Percentiles rank a stretch among this genome's conserved stretches.
phyloP scores from a whole-genome alignment of 1,284 basidiomycete genomes.

The Porodaedalea pini region DNA sequence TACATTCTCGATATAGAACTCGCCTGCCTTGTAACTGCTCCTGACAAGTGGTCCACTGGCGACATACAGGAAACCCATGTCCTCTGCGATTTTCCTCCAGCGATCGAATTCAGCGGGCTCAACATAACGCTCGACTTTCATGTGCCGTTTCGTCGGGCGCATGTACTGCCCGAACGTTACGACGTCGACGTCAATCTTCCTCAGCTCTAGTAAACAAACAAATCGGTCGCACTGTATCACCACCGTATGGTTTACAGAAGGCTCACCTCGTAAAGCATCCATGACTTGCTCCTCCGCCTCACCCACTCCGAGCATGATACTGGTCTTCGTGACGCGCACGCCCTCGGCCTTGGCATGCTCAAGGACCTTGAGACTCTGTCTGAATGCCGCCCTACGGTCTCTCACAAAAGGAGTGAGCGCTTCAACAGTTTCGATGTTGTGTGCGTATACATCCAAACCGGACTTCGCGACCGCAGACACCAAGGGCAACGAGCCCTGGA shows the following conservation, averaged over 20 bases:
- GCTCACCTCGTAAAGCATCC: constrained; percentile 77
- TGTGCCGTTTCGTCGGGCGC: constrained; percentile 97
- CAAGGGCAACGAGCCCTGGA: constrained; percentile 73
- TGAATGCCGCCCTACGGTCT: constrained; percentile 90
- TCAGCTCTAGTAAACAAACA: constrained; percentile 58
- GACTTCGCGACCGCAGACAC: constrained; percentile 86
- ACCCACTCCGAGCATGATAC: constrained; percentile 98
- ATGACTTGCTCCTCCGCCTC: constrained; percentile 85
- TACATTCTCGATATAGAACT: constrained; percentile 91
- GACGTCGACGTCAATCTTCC: constrained; percentile 88
- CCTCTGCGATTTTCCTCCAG: constrained; percentile 89
- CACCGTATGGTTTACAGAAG: not conserved
- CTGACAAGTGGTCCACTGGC: constrained; percentile 95
- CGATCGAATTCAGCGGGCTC: constrained; percentile 88
- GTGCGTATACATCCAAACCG: constrained; percentile 96
- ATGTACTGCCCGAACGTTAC: constrained; percentile 99
- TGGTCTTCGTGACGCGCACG: constrained; percentile 93
- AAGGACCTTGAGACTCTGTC: constrained; percentile 85
- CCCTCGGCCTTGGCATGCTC: constrained; percentile 79
- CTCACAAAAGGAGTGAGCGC: constrained; percentile 92
- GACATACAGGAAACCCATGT: constrained; percentile 95
- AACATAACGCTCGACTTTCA: constrained; percentile 98
- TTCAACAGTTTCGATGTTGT: constrained; percentile 97
- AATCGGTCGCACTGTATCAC: not conserved
- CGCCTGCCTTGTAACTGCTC: constrained; percentile 95